phyloP scores from a whole-genome alignment of 1,139 yeast species.

The Zygosaccharomyces sapae region DNA sequence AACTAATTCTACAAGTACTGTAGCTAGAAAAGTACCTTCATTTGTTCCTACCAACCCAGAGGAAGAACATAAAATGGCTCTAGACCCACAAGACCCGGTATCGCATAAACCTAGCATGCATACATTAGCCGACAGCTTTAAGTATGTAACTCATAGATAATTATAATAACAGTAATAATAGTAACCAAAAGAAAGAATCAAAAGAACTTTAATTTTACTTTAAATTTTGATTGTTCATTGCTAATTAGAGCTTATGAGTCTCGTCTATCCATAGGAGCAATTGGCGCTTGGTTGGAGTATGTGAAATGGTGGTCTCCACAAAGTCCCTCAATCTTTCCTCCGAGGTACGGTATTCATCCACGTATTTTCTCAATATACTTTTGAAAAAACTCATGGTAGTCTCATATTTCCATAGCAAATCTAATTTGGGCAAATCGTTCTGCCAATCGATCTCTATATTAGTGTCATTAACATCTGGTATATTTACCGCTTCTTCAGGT shows the following conservation, averaged over 20 bases:
- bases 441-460: constrained; percentile 25
- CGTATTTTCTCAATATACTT: constrained; percentile 40
- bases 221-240: not conserved
- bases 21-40: constrained; percentile 14
- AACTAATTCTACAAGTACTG: constrained; percentile 20
- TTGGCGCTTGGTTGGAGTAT: constrained; percentile 29
- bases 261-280: constrained; percentile 37
- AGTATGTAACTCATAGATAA: constrained; percentile 2
- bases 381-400: constrained; percentile 37
- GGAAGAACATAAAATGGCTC: constrained; percentile 1
- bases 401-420: constrained; percentile 40
- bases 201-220: not conserved
- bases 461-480: constrained; percentile 29
- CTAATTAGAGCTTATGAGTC: constrained; percentile 27
- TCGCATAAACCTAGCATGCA: not conserved
- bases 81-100: not conserved
- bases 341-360: constrained; percentile 34
- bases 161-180: not conserved
- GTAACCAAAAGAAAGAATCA: not conserved
- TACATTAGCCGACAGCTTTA: not conserved
- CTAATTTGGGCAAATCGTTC: constrained; percentile 28
- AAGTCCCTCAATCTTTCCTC: constrained; percentile 26
- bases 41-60: constrained; percentile 1
- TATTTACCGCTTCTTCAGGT: constrained; percentile 27
- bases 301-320: constrained; percentile 25